phyloP scores from a whole-genome alignment of 495 filamentous ascomycete genomes.

The Penicillium chermesinum region DNA sequence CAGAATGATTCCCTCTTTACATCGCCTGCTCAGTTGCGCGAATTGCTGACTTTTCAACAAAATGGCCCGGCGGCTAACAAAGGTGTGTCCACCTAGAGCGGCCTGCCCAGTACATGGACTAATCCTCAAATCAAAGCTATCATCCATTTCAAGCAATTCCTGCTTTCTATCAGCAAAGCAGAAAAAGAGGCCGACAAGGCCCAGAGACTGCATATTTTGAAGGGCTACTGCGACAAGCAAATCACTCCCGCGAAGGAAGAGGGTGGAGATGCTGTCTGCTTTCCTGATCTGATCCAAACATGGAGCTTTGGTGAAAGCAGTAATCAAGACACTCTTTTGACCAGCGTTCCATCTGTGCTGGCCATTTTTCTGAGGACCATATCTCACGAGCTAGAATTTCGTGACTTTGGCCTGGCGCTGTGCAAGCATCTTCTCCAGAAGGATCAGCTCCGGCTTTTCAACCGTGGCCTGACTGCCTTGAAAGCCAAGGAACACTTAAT shows the following conservation, averaged over 20 bases:
- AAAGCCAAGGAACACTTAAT: constrained; percentile 80
- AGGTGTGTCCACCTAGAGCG: constrained; percentile 42
- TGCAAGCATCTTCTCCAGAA: constrained; percentile 70
- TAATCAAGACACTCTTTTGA: constrained; percentile 69
- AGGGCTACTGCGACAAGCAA: constrained; percentile 67
- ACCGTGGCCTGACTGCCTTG: constrained; percentile 63
- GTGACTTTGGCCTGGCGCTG: constrained; percentile 62
- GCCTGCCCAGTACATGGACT: background rate
- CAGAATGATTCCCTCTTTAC: constrained; percentile 41
- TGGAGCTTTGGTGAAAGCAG: constrained; percentile 71
- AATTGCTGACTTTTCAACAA: constrained; percentile 63
- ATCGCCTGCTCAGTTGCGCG: constrained; percentile 54
- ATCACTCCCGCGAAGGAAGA: constrained; percentile 49
- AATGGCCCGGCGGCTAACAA: constrained; percentile 55
- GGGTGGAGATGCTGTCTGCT: constrained; percentile 53
- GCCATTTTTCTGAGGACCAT: constrained; percentile 71
- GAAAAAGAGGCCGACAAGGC: constrained; percentile 44
- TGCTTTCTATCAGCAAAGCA: constrained; percentile 56
- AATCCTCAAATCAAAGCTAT: constrained; percentile 47
- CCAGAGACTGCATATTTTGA: constrained; percentile 56
- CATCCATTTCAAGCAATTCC: constrained; percentile 69
- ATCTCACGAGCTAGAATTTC: constrained; percentile 63
- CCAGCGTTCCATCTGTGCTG: constrained; percentile 67
- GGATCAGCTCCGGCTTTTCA: constrained; percentile 65
- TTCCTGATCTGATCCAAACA: constrained; percentile 68